A percentile compares a stretch with the other conserved stretches of the same genome.
These are phyloP conservation scores for Populus hybrid DNA, from an alignment of 441 rosid species.

Conservation along the genomic window DNA sequence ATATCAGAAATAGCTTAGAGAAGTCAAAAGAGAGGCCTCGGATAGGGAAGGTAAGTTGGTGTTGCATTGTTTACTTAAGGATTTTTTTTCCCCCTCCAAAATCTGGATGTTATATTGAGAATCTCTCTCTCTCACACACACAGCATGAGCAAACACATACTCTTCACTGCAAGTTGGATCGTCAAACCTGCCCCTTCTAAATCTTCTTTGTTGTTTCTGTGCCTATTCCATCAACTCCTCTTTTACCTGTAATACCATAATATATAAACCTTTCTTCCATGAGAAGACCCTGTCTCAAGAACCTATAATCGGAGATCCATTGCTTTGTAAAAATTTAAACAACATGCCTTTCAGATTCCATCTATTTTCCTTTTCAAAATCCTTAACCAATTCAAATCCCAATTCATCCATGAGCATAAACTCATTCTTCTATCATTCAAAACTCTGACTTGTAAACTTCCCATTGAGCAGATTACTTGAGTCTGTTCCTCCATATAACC, in stretches of 20 bases:
- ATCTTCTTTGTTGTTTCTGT: neutral
- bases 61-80: neutral
- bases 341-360: neutral
- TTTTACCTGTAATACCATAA: neutral
- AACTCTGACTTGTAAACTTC: neutral
- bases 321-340: neutral
- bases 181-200: neutral
- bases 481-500: neutral
- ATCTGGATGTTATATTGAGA: neutral
- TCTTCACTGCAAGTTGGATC: neutral
- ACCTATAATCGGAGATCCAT: neutral
- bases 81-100: neutral
- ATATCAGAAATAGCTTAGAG: conserved; percentile 77
- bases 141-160: neutral
- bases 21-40: conserved; percentile 86
- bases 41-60: conserved; percentile 70
- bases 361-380: neutral
- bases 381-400: neutral
- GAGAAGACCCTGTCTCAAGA: neutral
- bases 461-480: neutral
- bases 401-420: neutral
- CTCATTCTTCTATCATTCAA: neutral
- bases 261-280: neutral
- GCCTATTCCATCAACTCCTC: neutral
- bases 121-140: neutral